These are phyloP conservation scores for Pleurotus cornucopiae DNA, from an alignment of 768 basidiomycete species.

Conservation along the genomic window DNA sequence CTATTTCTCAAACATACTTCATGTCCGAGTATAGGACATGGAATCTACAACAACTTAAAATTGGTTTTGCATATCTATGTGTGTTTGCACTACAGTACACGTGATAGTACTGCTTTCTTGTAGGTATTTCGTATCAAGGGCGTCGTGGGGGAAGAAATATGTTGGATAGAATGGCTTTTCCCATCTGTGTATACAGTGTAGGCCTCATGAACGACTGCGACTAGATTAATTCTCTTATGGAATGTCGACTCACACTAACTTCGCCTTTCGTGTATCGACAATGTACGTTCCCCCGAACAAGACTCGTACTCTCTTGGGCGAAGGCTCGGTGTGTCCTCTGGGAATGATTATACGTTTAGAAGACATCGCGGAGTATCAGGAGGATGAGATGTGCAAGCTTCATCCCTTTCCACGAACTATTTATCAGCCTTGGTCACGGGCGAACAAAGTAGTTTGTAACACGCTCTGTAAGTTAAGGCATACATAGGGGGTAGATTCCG, in stretches of 20 bases:
- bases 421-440: too few species aligned
- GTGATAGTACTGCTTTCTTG: constrained; percentile 14
- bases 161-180: constrained; percentile 46
- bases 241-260: constrained; percentile 46
- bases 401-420: too few species aligned
- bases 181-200: constrained; percentile 39
- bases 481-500: too few species aligned
- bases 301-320: constrained; percentile 48
- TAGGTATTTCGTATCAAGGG: constrained; percentile 41
- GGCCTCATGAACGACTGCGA: background rate
- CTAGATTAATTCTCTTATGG: background rate
- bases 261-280: constrained; percentile 53
- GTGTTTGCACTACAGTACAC: too few species aligned
- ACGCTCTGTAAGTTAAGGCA: too few species aligned
- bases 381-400: background rate
- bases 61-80: too few species aligned
- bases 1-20: too few species aligned
- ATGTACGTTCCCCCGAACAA: constrained; percentile 47
- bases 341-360: background rate
- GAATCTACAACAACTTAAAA: too few species aligned
- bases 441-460: too few species aligned
- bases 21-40: too few species aligned
- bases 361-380: background rate
- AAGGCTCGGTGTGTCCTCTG: constrained; percentile 37
- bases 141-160: constrained; percentile 49